Conservation (phyloP, 2,329 filamentous ascomycete species). For the Cladosporium phlei region DNA sequence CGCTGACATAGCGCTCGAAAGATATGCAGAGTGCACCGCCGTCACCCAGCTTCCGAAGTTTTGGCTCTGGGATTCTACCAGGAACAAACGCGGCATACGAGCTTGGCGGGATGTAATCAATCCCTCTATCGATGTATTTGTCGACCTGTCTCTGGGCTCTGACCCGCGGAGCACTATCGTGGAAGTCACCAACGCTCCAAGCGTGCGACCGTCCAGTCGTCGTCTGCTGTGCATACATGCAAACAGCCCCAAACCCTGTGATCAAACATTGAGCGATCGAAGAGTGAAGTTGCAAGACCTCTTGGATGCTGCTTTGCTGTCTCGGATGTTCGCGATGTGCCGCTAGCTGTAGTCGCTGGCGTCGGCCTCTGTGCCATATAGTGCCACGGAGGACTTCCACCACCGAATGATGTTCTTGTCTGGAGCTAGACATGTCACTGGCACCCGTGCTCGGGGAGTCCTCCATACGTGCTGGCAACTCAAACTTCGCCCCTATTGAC, state of each 20-base stretch:
- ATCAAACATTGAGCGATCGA: neutral
- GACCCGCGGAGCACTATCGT: neutral
- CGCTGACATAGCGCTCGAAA: neutral
- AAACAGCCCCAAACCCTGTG: neutral
- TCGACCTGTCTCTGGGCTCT: neutral
- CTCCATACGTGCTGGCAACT: neutral
- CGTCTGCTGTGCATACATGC: neutral
- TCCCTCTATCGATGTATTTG: neutral
- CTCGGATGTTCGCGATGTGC: neutral
- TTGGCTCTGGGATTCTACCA: neutral
- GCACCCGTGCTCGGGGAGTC: neutral
- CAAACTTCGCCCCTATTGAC: neutral
- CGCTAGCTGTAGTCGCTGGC: neutral
- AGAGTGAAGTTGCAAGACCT: neutral
- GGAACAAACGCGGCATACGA: neutral
- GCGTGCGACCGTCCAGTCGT: neutral
- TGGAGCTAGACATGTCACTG: neutral
- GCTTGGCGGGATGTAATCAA: neutral
- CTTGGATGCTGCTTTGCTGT: neutral
- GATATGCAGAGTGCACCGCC: neutral
- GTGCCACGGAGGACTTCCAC: neutral
- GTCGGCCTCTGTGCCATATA: neutral
- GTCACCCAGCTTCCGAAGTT: neutral
- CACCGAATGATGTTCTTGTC: neutral
- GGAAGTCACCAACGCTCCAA: neutral